Conservation (phyloP, 352 stramenopile species). For the Phytophthora meadii region DNA sequence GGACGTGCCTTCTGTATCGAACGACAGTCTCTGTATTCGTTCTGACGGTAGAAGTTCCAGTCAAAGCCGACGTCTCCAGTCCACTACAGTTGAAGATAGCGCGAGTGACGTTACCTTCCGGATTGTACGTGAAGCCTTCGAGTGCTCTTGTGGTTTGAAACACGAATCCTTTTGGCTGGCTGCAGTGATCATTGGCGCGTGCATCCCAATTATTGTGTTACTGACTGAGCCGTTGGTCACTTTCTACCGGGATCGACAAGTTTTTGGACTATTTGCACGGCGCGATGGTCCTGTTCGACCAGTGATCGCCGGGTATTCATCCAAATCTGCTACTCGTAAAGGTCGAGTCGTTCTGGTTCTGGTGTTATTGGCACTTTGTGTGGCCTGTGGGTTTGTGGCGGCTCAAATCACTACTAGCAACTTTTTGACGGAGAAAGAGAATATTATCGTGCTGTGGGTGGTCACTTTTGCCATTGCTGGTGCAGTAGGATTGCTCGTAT, state of each 20-base stretch:
- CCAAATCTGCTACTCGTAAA: slow-evolving; percentile 38
- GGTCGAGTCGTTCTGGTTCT: slow-evolving; percentile 46
- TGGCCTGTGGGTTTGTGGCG: slow-evolving; percentile 46
- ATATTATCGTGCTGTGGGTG: slow-evolving; percentile 52
- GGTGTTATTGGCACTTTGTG: slow-evolving; percentile 39
- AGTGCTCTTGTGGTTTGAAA: slow-evolving; percentile 56
- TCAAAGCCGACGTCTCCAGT: slow-evolving; percentile 20
- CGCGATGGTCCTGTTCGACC: slow-evolving; percentile 40
- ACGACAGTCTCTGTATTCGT: slow-evolving; percentile 52
- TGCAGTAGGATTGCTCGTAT: slow-evolving; percentile 53
- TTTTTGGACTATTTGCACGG: slow-evolving; percentile 51
- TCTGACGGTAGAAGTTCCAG: slow-evolving; percentile 40
- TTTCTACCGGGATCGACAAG: slow-evolving; percentile 65
- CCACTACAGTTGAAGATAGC: slow-evolving; percentile 11
- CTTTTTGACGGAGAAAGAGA: slow-evolving; percentile 44
- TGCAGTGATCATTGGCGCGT: slow-evolving; percentile 49
- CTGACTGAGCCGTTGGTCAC: slow-evolving; percentile 64
- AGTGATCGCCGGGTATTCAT: slow-evolving; percentile 39
- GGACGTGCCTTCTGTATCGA: slow-evolving; percentile 16
- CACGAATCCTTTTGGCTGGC: slow-evolving; percentile 48
- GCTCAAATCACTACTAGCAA: slow-evolving; percentile 43
- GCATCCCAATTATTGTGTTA: slow-evolving; percentile 46
- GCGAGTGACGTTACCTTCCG: slow-evolving; percentile 44
- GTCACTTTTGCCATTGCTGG: slow-evolving; percentile 55
- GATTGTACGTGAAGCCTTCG: slow-evolving; percentile 58